Evolutionary conservation across 345 rosid species (phyloP).

Genomic region (Chamaenerion angustifolium): DNA sequence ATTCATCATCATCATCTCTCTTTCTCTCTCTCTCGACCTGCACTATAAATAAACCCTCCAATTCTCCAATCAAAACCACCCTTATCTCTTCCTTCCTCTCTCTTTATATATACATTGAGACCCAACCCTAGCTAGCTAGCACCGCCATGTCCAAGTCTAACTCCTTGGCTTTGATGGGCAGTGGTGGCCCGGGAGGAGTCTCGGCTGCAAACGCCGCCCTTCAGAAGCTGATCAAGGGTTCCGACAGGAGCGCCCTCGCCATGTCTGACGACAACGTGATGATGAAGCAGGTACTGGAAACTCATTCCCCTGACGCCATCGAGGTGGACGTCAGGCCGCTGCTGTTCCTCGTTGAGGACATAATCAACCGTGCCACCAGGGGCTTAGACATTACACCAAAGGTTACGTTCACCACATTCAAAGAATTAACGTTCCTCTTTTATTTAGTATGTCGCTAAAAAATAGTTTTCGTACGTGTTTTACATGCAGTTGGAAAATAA

Average conservation of each 20-base stretch:
- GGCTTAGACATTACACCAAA: conserved; percentile 10
- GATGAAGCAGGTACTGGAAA: conserved; percentile 43
- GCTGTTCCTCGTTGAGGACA: conserved; percentile 49
- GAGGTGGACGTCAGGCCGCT: conserved; percentile 47
- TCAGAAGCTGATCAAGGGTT: conserved; percentile 17
- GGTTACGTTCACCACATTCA: no score
- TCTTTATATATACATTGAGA: no score
- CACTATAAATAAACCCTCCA: conserved; percentile 2
- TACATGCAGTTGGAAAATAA: conserved; percentile 1
- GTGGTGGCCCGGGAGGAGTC: neutral
- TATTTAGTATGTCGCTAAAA: no score
- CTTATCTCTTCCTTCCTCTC: no score
- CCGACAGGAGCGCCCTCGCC: conserved; percentile 16
- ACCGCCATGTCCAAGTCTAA: neutral
- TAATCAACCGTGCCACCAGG: conserved; percentile 38
- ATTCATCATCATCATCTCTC: conserved; percentile 15
- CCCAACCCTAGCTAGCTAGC: no score
- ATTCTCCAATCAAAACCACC: neutral
- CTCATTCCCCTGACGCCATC: conserved; percentile 53
- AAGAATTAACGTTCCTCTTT: no score
- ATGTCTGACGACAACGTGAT: conserved; percentile 44
- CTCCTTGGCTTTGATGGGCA: neutral
- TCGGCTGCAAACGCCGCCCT: neutral
- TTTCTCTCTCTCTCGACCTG: no score
- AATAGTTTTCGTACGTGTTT: no score